Conservation (phyloP, 2,329 filamentous ascomycete genomes). For the Sclerotinia spermophila region DNA sequence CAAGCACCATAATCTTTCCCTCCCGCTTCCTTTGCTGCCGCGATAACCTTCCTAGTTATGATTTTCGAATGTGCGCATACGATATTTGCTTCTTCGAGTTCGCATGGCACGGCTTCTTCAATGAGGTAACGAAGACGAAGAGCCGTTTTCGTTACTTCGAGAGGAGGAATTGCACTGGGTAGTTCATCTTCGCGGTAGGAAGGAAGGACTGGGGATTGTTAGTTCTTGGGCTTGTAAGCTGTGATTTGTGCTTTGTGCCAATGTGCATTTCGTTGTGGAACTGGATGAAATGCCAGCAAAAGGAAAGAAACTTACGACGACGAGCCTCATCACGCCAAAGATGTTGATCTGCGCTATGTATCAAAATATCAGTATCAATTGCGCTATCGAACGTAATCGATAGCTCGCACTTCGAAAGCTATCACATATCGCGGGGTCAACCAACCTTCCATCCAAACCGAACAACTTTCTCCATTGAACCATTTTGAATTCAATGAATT, state of each 20-base stretch:
- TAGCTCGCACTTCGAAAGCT: not conserved
- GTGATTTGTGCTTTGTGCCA: not conserved
- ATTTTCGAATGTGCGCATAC: conserved; percentile 79
- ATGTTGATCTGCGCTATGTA: conserved; percentile 25
- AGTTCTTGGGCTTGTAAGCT: not conserved
- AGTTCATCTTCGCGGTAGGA: conserved; percentile 55
- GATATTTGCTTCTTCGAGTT: conserved; percentile 72
- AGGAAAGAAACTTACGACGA: conserved; percentile 25
- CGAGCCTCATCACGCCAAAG: conserved; percentile 34
- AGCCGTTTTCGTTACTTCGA: conserved; percentile 83
- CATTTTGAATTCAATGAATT: conserved; percentile 24
- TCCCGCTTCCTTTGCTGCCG: conserved; percentile 78
- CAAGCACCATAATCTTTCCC: conserved; percentile 70
- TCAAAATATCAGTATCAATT: not conserved
- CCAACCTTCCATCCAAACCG: conserved; percentile 31
- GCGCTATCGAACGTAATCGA: not conserved
- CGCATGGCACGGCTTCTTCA: conserved; percentile 84
- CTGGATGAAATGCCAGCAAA: not conserved
- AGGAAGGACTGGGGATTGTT: conserved; percentile 59
- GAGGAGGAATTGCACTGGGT: conserved; percentile 66
- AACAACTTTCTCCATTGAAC: conserved; percentile 36
- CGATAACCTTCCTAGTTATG: conserved; percentile 75
- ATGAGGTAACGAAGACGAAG: conserved; percentile 87
- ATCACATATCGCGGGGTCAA: conserved; percentile 17
- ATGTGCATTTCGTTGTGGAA: not conserved